A percentile compares a stretch with the other conserved stretches of the same genome.
phyloP scores from a whole-genome alignment of 768 basidiomycete genomes.

The Pisolithus tinctorius region DNA sequence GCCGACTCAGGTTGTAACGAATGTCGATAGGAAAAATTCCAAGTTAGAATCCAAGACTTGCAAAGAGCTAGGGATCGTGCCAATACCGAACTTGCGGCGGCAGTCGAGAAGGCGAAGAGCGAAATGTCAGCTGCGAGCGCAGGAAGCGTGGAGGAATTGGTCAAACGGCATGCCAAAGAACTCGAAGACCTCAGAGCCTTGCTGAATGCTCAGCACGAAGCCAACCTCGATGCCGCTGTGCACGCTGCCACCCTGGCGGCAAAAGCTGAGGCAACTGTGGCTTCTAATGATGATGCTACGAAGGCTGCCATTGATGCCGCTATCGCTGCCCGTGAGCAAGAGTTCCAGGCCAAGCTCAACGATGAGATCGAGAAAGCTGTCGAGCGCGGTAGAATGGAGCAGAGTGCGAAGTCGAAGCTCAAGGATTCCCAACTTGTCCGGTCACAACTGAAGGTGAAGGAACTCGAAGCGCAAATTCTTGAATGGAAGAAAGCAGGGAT shows the following conservation, averaged over 20 bases:
- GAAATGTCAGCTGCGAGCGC: conserved; percentile 30
- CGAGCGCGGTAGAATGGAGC: conserved; percentile 64
- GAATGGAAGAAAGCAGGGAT: conserved; percentile 49
- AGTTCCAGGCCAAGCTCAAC: conserved; percentile 39
- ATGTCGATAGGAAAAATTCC: conserved; percentile 52
- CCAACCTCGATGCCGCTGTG: conserved; percentile 47
- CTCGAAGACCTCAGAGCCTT: conserved; percentile 48
- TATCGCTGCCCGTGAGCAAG: conserved; percentile 42
- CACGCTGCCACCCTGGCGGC: conserved; percentile 39
- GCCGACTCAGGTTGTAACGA: conserved; percentile 1
- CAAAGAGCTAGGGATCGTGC: conserved; percentile 43
- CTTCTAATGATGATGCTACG: conserved; percentile 25
- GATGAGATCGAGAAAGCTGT: conserved; percentile 59
- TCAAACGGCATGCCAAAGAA: conserved; percentile 54
- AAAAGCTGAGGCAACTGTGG: conserved; percentile 25
- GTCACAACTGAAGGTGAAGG: conserved; percentile 56
- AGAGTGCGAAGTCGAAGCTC: conserved; percentile 51
- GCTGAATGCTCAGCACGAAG: conserved; percentile 45
- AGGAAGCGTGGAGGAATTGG: conserved; percentile 32
- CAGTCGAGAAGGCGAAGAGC: conserved; percentile 48
- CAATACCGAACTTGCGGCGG: conserved; percentile 43
- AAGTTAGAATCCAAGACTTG: conserved; percentile 44
- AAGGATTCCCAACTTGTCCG: conserved; percentile 67
- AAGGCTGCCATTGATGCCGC: conserved; percentile 46
- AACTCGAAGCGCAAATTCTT: conserved; percentile 57